Conservation (phyloP, 768 basidiomycete genomes). For the Hypholoma sublateritium region DNA sequence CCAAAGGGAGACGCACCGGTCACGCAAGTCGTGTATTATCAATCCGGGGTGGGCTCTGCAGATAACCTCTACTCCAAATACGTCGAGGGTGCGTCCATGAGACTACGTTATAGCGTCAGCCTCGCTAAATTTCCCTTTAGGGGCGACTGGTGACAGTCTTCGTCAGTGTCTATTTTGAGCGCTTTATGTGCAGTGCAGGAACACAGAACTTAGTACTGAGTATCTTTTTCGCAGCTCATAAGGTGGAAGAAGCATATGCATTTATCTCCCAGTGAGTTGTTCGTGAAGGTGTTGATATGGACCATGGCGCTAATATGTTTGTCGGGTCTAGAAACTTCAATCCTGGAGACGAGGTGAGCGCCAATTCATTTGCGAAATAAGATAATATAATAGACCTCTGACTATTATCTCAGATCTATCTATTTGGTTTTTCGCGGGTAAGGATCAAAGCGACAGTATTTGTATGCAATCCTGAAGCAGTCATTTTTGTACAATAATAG, state of each 20-base stretch:
- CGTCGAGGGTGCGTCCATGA: slow-evolving; percentile 48
- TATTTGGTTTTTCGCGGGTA: slow-evolving; percentile 68
- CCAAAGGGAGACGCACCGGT: slow-evolving; percentile 38
- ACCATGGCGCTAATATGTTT: neutral
- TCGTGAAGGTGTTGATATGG: neutral
- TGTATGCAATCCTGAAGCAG: neutral
- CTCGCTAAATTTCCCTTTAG: slow-evolving; percentile 31
- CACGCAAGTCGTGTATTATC: slow-evolving; percentile 65
- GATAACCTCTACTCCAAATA: slow-evolving; percentile 57
- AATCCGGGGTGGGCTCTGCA: slow-evolving; percentile 61
- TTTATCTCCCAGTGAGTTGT: slow-evolving; percentile 75
- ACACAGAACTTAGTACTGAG: neutral
- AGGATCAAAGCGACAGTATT: neutral
- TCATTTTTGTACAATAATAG: slow-evolving; percentile 29
- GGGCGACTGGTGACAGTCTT: slow-evolving; percentile 61
- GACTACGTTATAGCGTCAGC: neutral
- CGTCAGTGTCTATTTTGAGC: slow-evolving; percentile 34
- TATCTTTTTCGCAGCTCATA: slow-evolving; percentile 45
- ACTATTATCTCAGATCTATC: slow-evolving; percentile 51
- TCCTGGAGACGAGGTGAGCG: slow-evolving; percentile 68
- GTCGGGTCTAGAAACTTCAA: slow-evolving; percentile 53
- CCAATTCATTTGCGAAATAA: slow-evolving; percentile 1
- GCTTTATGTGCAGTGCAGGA: neutral
- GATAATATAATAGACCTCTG: neutral
- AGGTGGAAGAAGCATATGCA: slow-evolving; percentile 76